A percentile compares a stretch with the other conserved stretches of the same genome.
phyloP scores from a whole-genome alignment of 2,329 filamentous ascomycete genomes.

The Thelonectria rubi region DNA sequence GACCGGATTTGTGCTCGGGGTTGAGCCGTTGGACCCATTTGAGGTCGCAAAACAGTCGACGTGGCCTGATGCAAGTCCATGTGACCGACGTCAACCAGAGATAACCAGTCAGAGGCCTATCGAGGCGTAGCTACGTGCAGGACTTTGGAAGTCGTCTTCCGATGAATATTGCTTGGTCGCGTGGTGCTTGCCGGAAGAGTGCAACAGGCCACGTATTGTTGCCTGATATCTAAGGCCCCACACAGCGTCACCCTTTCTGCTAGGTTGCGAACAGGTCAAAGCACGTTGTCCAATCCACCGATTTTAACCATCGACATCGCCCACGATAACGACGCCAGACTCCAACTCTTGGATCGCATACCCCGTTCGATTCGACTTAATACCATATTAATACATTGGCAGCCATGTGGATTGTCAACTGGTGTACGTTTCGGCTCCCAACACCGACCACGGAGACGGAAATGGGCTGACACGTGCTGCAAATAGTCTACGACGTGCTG shows the following conservation, averaged over 20 bases:
- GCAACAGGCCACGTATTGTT: conserved; percentile 35
- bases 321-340: conserved; percentile 39
- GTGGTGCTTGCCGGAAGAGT: conserved; percentile 23
- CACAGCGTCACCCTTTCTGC: conserved; percentile 40
- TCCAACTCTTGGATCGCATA: conserved; percentile 25
- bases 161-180: conserved; percentile 21
- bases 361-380: conserved; percentile 34
- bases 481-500: conserved; percentile 83
- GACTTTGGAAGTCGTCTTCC: conserved; percentile 19
- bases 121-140: neutral
- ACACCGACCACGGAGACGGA: conserved; percentile 18
- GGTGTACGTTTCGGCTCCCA: conserved; percentile 72
- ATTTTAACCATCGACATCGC: conserved; percentile 35
- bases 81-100: conserved; percentile 3
- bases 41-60: neutral
- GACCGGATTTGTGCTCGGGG: neutral
- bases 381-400: conserved; percentile 38
- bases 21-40: neutral
- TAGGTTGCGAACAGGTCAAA: conserved; percentile 41
- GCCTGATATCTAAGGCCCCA: conserved; percentile 41
- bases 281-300: conserved; percentile 33
- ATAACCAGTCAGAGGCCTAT: neutral
- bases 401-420: conserved; percentile 93
- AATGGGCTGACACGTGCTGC: conserved; percentile 47
- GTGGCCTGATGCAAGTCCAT: neutral